These are phyloP conservation scores for Metschnikowia arizonensis DNA, from an alignment of 805 yeast species.

Conservation along the genomic window DNA sequence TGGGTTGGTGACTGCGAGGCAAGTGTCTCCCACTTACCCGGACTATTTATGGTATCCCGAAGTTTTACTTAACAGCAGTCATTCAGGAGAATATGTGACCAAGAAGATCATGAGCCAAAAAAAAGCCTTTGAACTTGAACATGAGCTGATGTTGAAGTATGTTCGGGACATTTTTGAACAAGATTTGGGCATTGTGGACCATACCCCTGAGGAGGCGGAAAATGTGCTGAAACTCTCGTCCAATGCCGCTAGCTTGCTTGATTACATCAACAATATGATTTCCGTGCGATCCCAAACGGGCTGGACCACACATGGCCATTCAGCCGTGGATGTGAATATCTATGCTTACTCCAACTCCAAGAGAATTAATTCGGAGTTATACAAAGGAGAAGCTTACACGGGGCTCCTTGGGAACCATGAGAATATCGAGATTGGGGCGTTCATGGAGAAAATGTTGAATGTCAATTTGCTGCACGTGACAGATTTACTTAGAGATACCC, in stretches of 20 bases:
- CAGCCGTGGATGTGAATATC: constrained; percentile 92
- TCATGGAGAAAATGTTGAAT: constrained; percentile 54
- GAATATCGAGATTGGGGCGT: constrained; percentile 78
- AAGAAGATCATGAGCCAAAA: constrained; percentile 37
- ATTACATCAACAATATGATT: constrained; percentile 62
- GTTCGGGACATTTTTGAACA: constrained; percentile 53
- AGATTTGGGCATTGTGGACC: constrained; percentile 66
- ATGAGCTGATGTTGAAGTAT: constrained; percentile 7
- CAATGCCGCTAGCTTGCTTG: constrained; percentile 40
- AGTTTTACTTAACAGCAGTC: constrained; percentile 61
- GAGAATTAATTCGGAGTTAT: constrained; percentile 35
- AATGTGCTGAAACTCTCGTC: constrained; percentile 16
- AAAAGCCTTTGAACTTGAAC: constrained; percentile 38
- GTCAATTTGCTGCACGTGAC: constrained; percentile 50
- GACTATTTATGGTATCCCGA: constrained; percentile 88
- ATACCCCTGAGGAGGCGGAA: constrained; percentile 47
- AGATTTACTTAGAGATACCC: constrained; percentile 43
- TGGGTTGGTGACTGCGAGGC: constrained; percentile 85
- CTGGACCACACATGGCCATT: constrained; percentile 96
- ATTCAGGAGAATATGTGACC: constrained; percentile 71
- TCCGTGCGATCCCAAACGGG: constrained; percentile 84
- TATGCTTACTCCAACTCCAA: constrained; percentile 70
- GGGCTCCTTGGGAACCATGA: constrained; percentile 76
- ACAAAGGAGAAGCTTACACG: constrained; percentile 24
- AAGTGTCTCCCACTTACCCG: constrained; percentile 61